A percentile compares a stretch with the other conserved stretches of the same genome.
Evolutionary conservation across 306 rosid genomes (phyloP).

Genomic region (Citrullus amarus): DNA sequence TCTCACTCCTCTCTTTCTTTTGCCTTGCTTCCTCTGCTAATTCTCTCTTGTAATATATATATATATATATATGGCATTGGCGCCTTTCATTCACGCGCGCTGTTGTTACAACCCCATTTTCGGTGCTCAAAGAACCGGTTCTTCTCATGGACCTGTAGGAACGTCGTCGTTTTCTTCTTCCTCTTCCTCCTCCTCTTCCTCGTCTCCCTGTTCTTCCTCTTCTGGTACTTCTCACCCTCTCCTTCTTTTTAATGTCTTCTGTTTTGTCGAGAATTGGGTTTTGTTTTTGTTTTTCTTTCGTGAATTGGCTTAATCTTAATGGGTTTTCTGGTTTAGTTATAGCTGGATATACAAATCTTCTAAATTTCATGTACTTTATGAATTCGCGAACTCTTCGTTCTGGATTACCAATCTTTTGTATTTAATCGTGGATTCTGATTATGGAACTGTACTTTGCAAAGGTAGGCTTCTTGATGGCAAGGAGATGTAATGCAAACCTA

Average conservation of each 20-base stretch:
- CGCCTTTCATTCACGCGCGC: slow-evolving; percentile 33
- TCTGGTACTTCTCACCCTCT: slow-evolving; percentile 17
- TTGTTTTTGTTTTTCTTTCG: not conserved
- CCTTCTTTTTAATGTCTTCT: not conserved
- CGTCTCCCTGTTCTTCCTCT: slow-evolving; percentile 18
- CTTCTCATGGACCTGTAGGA: slow-evolving; percentile 6
- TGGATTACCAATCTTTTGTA: not conserved
- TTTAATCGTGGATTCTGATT: not conserved
- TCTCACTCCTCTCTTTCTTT: not conserved
- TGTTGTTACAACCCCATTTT: slow-evolving; percentile 21
- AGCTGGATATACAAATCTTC: not conserved
- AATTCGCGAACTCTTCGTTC: not conserved
- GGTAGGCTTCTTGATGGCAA: not conserved
- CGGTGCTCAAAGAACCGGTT: slow-evolving; percentile 12
- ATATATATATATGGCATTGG: slow-evolving; percentile 24
- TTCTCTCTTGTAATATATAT: not conserved
- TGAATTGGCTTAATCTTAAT: not conserved
- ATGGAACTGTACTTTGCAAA: not conserved
- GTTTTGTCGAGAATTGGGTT: not conserved
- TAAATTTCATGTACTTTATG: not conserved
- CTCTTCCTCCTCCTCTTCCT: slow-evolving; percentile 15
- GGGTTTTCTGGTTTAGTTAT: not conserved
- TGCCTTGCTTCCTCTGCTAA: not conserved
- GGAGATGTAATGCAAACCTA: not conserved
- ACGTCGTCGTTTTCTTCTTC: slow-evolving; percentile 15